Evolutionary conservation across 176 grass and related monocot genomes (phyloP), one percentile per base, ranked within the genome.

Genomic region (Carex kokanica): DNA sequence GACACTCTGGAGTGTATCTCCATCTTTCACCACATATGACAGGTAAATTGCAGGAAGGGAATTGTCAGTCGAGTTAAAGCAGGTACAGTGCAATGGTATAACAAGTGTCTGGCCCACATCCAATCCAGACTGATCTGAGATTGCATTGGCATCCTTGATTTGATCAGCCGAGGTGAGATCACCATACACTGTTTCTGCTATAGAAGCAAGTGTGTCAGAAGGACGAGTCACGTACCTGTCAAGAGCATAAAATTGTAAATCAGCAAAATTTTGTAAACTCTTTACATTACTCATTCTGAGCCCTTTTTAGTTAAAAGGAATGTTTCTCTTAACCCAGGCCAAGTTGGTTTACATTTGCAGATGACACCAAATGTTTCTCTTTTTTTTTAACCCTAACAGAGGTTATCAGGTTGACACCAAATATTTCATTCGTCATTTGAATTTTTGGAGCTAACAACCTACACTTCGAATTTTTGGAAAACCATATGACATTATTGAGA

Each of bases 51-150:
- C 86, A 17, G 94, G 94, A 34, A 68, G 88, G 49, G 88, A 87
- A 74, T 81, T 72, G 78, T 97, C 92, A 17, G 65, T 83, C 58
- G 90, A 91, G 74, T 91, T 93, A 86, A 97, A 92, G 90, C 94
- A 97, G 17, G 88, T 87, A 87, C 94, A 97, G 83, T 91, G 94
- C 3, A 97, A 84, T 41, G 92, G 92, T 73, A 97, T 89, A 83
- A 78, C 74, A n/a, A 97, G 90, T 54, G 77, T 92, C 47, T 85
- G 70, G 8, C 94, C 92, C 59, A 86, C 88, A 68, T 97, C 94
- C 64, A 97, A 75, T 25, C 62, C 84, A 21, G 34, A 81, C 16
- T 34, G 71, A 20, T 58, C 82, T 53, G 36, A 69, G 54, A 92
- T 60, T 82, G 84, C 90, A 51, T 89, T 97, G 73, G 91, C 88